Evolutionary conservation across 768 basidiomycete genomes (phyloP).

Genomic region (Tulasnella sp.): DNA sequence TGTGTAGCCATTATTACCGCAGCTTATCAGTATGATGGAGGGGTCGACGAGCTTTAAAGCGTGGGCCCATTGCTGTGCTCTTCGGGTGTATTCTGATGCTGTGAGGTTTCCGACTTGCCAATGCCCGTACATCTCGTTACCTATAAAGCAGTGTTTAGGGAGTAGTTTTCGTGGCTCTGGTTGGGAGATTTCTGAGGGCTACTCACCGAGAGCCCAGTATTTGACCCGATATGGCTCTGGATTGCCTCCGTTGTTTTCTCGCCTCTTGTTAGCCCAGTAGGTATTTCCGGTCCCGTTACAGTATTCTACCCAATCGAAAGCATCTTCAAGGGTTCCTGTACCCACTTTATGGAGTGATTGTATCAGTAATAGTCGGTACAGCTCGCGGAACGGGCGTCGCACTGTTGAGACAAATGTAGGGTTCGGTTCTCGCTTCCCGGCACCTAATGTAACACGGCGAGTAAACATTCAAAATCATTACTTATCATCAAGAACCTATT

Average conservation of each 20-base stretch:
- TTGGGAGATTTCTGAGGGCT: background rate
- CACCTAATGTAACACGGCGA: slow-evolving; percentile 29
- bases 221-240: slow-evolving; percentile 41
- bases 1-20: slow-evolving; percentile 37
- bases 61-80: slow-evolving; percentile 55
- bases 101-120: slow-evolving; percentile 47
- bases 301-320: slow-evolving; percentile 55
- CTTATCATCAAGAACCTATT: too few species aligned
- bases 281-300: slow-evolving; percentile 46
- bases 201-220: slow-evolving; percentile 40
- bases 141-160: background rate
- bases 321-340: slow-evolving; percentile 53
- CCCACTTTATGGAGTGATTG: slow-evolving; percentile 34
- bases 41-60: slow-evolving; percentile 52
- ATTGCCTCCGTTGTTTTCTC: slow-evolving; percentile 45
- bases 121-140: slow-evolving; percentile 17
- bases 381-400: background rate
- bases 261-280: slow-evolving; percentile 49
- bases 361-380: background rate
- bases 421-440: slow-evolving; percentile 45
- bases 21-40: slow-evolving; percentile 46
- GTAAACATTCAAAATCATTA: background rate
- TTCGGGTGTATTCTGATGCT: slow-evolving; percentile 47
- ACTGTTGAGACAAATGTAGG: slow-evolving; percentile 51
- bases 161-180: background rate